Percentiles rank a stretch among this genome's conserved stretches.
phyloP scores from a whole-genome alignment of 2,329 filamentous ascomycete species.

The Cercospora sp. region DNA sequence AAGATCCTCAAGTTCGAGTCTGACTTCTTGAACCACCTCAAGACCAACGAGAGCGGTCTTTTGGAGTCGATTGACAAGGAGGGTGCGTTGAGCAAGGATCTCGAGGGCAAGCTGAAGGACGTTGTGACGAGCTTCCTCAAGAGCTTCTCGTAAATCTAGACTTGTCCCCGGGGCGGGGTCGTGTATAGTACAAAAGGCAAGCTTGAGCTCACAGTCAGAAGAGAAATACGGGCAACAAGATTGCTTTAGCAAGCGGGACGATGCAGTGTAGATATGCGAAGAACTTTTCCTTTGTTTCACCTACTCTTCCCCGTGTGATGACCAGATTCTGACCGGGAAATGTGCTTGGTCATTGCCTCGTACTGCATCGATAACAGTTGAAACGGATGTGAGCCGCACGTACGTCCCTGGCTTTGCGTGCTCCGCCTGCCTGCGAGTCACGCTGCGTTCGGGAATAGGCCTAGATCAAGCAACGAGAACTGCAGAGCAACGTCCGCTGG shows the following conservation, averaged over 20 bases:
- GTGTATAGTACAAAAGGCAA: constrained; percentile 40
- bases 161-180: constrained; percentile 25
- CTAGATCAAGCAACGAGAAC: background rate
- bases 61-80: constrained; percentile 90
- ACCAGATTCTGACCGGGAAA: background rate
- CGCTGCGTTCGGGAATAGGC: background rate
- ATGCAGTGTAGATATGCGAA: constrained; percentile 36
- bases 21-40: constrained; percentile 91
- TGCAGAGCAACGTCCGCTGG: background rate
- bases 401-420: background rate
- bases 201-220: constrained; percentile 29
- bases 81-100: constrained; percentile 92
- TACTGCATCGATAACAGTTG: background rate
- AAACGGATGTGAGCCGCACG: background rate
- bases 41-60: constrained; percentile 83
- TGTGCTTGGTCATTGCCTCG: background rate
- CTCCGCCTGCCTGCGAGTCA: background rate
- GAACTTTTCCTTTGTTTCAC: constrained; percentile 33
- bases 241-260: constrained; percentile 21
- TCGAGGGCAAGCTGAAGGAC: constrained; percentile 80
- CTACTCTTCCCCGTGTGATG: background rate
- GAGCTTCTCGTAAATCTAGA: constrained; percentile 66
- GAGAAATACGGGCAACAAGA: constrained; percentile 19
- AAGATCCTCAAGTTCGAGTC: constrained; percentile 93
- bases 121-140: constrained; percentile 81